Evolutionary conservation across 306 rosid species (phyloP).

Genomic region (Acacia crassicarpa): DNA sequence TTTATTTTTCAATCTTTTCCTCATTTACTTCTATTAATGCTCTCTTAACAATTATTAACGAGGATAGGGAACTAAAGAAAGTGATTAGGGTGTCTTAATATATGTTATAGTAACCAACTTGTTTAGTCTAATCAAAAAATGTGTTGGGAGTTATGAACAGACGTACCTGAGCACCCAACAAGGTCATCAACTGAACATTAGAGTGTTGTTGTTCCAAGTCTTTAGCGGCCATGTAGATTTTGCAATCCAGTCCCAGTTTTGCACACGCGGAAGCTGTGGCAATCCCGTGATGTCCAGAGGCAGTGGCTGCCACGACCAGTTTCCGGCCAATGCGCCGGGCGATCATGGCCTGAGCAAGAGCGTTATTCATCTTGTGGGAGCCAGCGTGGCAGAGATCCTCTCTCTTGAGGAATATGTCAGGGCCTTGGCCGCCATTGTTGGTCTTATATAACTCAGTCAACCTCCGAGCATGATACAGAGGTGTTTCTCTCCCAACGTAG

Average conservation of each 20-base stretch:
- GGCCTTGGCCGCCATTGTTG: constrained; percentile 46
- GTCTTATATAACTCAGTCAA: constrained; percentile 57
- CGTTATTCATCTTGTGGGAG: constrained; percentile 77
- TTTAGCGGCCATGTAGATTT: constrained; percentile 55
- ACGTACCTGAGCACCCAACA: neutral
- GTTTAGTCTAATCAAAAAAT: too few species aligned
- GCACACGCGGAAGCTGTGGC: constrained; percentile 55
- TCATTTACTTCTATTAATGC: too few species aligned
- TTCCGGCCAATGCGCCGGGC: constrained; percentile 59
- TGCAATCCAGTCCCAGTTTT: neutral
- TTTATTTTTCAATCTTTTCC: too few species aligned
- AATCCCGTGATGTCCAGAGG: constrained; percentile 15
- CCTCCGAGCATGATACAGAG: constrained; percentile 58
- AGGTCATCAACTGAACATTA: constrained; percentile 47
- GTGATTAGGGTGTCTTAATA: too few species aligned
- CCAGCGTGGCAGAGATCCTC: constrained; percentile 77
- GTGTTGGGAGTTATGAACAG: too few species aligned
- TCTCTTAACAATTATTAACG: too few species aligned
- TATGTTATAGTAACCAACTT: too few species aligned
- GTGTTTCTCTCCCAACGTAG: constrained; percentile 72
- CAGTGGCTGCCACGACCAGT: constrained; percentile 7
- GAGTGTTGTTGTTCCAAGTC: constrained; percentile 43
- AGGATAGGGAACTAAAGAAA: too few species aligned
- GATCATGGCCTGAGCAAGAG: constrained; percentile 69
- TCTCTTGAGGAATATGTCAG: constrained; percentile 71